These are phyloP conservation scores for Viola pubescens DNA, from an alignment of 441 rosid genomes.

Conservation along the genomic window DNA sequence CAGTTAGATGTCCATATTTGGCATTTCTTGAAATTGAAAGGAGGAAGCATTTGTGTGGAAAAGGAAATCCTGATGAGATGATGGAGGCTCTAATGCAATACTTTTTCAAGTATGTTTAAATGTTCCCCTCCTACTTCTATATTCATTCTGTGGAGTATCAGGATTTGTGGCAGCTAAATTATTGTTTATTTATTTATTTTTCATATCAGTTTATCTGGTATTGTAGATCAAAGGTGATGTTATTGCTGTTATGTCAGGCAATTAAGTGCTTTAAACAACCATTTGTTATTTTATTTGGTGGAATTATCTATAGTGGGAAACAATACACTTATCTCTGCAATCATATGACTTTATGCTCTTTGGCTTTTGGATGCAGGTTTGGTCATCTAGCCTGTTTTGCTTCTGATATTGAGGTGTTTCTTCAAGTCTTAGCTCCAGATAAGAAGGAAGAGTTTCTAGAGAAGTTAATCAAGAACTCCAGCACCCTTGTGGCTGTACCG, in stretches of 20 bases:
- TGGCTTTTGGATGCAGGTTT: constrained; percentile 52
- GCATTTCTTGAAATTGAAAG: constrained; percentile 82
- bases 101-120: constrained; percentile 48
- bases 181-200: too few species aligned
- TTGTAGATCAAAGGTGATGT: neutral
- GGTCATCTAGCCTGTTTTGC: constrained; percentile 91
- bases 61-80: constrained; percentile 48
- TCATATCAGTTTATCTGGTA: neutral
- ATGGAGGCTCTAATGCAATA: constrained; percentile 60
- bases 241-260: neutral
- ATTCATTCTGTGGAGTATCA: too few species aligned
- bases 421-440: constrained; percentile 57
- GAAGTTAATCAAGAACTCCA: constrained; percentile 39
- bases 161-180: too few species aligned
- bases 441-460: constrained; percentile 52
- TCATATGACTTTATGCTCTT: neutral
- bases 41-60: constrained; percentile 71
- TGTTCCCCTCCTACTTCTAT: constrained; percentile 10
- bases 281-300: too few species aligned
- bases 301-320: too few species aligned
- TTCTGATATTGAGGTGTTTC: constrained; percentile 68
- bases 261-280: too few species aligned
- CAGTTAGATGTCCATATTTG: constrained; percentile 65
- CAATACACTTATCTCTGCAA: neutral
- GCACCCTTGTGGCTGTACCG: constrained; percentile 30